These are phyloP conservation scores for Zasmidium citrigriseum DNA, from an alignment of 2,329 filamentous ascomycete genomes.

Conservation along the genomic window DNA sequence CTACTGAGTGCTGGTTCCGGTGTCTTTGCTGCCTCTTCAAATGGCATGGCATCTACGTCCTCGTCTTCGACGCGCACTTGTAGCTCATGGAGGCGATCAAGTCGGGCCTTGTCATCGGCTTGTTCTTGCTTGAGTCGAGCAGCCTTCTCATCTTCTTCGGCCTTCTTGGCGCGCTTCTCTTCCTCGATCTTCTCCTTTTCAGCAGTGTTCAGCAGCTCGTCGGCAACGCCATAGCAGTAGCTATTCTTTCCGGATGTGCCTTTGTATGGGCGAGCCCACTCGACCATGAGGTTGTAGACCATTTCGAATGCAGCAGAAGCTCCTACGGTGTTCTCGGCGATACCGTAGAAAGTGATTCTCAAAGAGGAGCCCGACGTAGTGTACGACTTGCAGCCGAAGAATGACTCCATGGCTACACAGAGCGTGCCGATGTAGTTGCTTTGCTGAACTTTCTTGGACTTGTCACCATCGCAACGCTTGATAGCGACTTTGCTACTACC, in stretches of 20 bases:
- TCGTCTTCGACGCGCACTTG: background rate
- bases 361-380: no score
- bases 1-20: background rate
- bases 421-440: slow-evolving; percentile 1
- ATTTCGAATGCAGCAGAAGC: slow-evolving; percentile 30
- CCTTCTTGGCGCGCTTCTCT: slow-evolving; percentile 8
- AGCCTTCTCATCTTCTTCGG: slow-evolving; percentile 7
- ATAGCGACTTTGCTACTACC: slow-evolving; percentile 16
- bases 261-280: slow-evolving; percentile 19
- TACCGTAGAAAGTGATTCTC: slow-evolving; percentile 29
- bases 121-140: background rate
- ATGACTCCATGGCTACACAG: slow-evolving; percentile 5
- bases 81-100: background rate
- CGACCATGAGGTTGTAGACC: slow-evolving; percentile 22
- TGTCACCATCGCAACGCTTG: slow-evolving; percentile 12
- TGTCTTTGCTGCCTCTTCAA: background rate
- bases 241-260: slow-evolving; percentile 10
- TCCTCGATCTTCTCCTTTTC: slow-evolving; percentile 12
- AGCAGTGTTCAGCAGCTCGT: slow-evolving; percentile 5
- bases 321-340: slow-evolving; percentile 26
- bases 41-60: background rate
- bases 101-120: slow-evolving; percentile 1
- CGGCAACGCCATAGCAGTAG: slow-evolving; percentile 20
- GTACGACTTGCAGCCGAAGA: slow-evolving; percentile 11
- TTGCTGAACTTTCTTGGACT: slow-evolving; percentile 2